Evolutionary conservation across 768 basidiomycete genomes (phyloP).

Genomic region (Boletus vermiculosoides): DNA sequence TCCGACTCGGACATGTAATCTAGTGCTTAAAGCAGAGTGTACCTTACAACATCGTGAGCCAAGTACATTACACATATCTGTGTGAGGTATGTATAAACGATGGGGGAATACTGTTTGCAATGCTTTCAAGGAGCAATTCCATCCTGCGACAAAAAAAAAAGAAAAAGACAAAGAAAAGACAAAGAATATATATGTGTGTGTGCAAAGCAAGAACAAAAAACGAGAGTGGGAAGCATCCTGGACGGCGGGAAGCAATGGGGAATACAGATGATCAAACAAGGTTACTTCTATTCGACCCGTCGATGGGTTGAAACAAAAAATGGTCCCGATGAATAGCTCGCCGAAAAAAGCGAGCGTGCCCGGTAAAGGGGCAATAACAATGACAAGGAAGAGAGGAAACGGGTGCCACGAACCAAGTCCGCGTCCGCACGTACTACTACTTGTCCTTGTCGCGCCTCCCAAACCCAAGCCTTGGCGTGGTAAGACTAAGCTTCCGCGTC

Average conservation of each 20-base stretch:
- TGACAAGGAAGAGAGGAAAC: not conserved
- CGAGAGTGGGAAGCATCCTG: not conserved
- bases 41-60: slow-evolving; percentile 18
- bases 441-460: slow-evolving; percentile 53
- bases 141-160: slow-evolving; percentile 8
- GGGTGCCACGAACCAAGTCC: not conserved
- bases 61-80: slow-evolving; percentile 26
- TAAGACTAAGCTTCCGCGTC: slow-evolving; percentile 68
- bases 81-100: slow-evolving; percentile 25
- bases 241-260: slow-evolving; percentile 17
- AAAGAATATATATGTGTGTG: slow-evolving; percentile 1
- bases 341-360: not conserved
- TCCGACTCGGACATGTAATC: slow-evolving; percentile 14
- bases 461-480: slow-evolving; percentile 55
- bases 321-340: not conserved
- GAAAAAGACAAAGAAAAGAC: not conserved
- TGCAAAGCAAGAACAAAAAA: not conserved
- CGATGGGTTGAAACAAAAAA: not conserved
- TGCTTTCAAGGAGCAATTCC: slow-evolving; percentile 11
- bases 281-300: not conserved
- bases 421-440: slow-evolving; percentile 25
- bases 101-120: slow-evolving; percentile 18
- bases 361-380: not conserved
- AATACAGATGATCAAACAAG: slow-evolving; percentile 30
- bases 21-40: slow-evolving; percentile 12